phyloP scores from a whole-genome alignment of 805 yeast species.

The Monosporozyma siamensis region DNA sequence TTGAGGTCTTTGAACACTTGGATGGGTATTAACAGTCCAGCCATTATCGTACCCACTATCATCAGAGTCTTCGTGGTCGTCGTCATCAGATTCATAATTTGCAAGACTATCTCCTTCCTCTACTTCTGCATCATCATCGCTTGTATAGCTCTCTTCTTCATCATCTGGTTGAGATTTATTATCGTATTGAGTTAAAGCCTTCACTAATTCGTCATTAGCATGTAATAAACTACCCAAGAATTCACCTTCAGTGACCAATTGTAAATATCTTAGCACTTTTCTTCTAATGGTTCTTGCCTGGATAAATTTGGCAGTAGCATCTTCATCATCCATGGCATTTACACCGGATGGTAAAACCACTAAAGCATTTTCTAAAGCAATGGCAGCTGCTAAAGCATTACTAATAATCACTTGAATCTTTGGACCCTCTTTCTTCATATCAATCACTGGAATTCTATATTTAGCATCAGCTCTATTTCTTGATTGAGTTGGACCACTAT shows the following conservation, averaged over 20 bases:
- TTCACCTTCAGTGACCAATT: conserved; percentile 75
- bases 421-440: conserved; percentile 63
- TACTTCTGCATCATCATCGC: conserved; percentile 32
- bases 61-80: conserved; percentile 13
- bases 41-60: conserved; percentile 8
- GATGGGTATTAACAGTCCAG: conserved; percentile 1
- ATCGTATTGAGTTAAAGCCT: conserved; percentile 62
- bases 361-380: conserved; percentile 55
- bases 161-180: conserved; percentile 36
- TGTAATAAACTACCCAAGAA: conserved; percentile 77
- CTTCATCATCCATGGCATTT: conserved; percentile 54
- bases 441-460: conserved; percentile 57
- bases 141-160: conserved; percentile 36
- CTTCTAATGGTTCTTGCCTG: conserved; percentile 69
- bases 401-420: conserved; percentile 60
- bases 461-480: conserved; percentile 15
- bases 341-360: conserved; percentile 37
- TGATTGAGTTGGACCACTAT: conserved; percentile 18
- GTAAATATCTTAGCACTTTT: conserved; percentile 71
- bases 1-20: background rate
- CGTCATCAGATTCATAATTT: conserved; percentile 17
- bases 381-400: conserved; percentile 65
- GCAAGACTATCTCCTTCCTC: conserved; percentile 33
- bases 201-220: conserved; percentile 85
- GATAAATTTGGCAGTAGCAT: conserved; percentile 58